Conservation (phyloP, 108 stramenopile species). For the Aureococcus anophagefferens region DNA sequence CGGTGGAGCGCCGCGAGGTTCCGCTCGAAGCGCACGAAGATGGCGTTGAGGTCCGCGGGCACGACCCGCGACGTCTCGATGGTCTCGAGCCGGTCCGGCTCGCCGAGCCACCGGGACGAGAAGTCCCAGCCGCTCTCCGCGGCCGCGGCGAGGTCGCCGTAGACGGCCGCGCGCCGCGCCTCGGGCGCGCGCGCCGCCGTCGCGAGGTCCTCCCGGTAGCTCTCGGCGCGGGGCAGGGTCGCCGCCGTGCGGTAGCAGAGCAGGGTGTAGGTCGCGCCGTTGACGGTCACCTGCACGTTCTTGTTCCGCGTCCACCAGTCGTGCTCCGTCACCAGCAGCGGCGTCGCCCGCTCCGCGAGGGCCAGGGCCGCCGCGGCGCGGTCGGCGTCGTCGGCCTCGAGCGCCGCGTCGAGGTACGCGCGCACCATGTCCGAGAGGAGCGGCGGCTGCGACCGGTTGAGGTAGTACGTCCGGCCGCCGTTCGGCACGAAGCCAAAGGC, state of each 20-base stretch:
- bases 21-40: background rate
- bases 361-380: background rate
- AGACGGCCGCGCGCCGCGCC: conserved; percentile 4
- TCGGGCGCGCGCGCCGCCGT: background rate
- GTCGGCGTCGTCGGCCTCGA: background rate
- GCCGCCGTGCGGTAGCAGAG: conserved; percentile 18
- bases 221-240: conserved; percentile 24
- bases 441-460: conserved; percentile 31
- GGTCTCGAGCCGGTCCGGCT: background rate
- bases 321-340: conserved; percentile 3
- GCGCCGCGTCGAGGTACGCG: too few species aligned
- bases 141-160: conserved; percentile 25
- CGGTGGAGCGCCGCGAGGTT: background rate
- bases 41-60: conserved; percentile 38
- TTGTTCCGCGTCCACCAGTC: background rate
- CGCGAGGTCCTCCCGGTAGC: conserved; percentile 15
- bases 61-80: conserved; percentile 21
- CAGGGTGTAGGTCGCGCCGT: background rate
- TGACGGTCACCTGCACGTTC: too few species aligned
- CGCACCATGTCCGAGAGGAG: conserved; percentile 11
- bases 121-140: conserved; percentile 52
- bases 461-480: conserved; percentile 44
- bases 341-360: background rate
- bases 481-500: conserved; percentile 37
- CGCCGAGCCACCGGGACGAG: conserved; percentile 38